Evolutionary conservation across 495 filamentous ascomycete species (phyloP).

Genomic region (Neurospora sp.): DNA sequence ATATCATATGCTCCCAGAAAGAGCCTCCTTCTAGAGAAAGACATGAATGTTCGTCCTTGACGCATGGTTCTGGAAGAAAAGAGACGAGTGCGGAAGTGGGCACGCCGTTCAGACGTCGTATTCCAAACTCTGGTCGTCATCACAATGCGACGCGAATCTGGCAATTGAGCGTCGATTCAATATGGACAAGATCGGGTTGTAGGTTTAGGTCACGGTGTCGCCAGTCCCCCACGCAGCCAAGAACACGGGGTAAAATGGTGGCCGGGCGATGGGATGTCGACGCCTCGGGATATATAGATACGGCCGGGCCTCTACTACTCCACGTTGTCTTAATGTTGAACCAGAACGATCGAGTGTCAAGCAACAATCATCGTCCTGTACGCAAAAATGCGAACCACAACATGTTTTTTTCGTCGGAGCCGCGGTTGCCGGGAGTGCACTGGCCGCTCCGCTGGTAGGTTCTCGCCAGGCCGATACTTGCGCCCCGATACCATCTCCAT

Average conservation of each 20-base stretch:
- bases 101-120: not conserved
- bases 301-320: not conserved
- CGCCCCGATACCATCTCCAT: constrained; percentile 28
- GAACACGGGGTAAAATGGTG: constrained; percentile 8
- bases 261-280: not conserved
- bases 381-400: not conserved
- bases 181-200: not conserved
- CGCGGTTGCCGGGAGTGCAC: not conserved
- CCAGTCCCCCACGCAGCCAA: not conserved
- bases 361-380: not conserved
- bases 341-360: not conserved
- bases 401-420: not conserved
- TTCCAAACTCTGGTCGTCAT: not conserved
- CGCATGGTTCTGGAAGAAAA: not conserved
- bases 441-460: not conserved
- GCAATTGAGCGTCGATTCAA: not conserved
- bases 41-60: not conserved
- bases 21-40: not conserved
- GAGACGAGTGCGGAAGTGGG: not conserved
- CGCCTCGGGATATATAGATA: not conserved
- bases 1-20: not conserved
- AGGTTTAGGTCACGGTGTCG: not conserved
- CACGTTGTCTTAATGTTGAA: not conserved
- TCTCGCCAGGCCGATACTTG: constrained; percentile 12
- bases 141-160: not conserved